Conservation (phyloP, 75 land plant genomes). For the Cunninghamia lanceolata region DNA sequence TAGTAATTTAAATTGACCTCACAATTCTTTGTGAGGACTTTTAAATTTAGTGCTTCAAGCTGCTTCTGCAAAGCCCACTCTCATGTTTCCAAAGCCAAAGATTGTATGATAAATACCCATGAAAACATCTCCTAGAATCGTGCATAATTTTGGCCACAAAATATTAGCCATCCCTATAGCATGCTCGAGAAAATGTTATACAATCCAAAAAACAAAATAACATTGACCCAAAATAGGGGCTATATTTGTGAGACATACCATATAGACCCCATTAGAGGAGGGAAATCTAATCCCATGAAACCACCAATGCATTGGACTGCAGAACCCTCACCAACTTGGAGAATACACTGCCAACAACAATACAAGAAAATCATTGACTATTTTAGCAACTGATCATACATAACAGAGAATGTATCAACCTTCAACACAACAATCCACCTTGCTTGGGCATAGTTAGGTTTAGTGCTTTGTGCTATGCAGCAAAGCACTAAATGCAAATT, state of each 20-base stretch:
- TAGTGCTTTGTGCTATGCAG: neutral
- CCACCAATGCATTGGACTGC: slow-evolving; percentile 90
- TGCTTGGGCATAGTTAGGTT: neutral
- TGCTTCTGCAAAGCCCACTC: slow-evolving; percentile 62
- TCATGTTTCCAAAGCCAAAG: slow-evolving; percentile 58
- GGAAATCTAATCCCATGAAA: slow-evolving; percentile 74
- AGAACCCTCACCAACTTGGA: slow-evolving; percentile 80
- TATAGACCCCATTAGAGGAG: slow-evolving; percentile 88
- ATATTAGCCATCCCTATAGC: neutral
- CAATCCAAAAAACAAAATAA: neutral
- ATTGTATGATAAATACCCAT: slow-evolving; percentile 76
- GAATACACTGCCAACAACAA: slow-evolving; percentile 56
- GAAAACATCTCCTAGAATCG: slow-evolving; percentile 83
- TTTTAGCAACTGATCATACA: neutral
- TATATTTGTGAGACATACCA: slow-evolving; percentile 44
- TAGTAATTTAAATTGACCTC: neutral
- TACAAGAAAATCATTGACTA: neutral
- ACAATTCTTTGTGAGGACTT: neutral
- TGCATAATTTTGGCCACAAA: slow-evolving; percentile 12
- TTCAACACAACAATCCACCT: neutral
- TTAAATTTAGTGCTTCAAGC: slow-evolving; percentile 8
- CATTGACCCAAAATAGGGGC: neutral
- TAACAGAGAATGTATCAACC: neutral
- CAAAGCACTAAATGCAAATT: neutral
- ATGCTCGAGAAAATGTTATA: neutral